Conservation (phyloP, 2,329 filamentous ascomycete species). For the Penicillium sp. region DNA sequence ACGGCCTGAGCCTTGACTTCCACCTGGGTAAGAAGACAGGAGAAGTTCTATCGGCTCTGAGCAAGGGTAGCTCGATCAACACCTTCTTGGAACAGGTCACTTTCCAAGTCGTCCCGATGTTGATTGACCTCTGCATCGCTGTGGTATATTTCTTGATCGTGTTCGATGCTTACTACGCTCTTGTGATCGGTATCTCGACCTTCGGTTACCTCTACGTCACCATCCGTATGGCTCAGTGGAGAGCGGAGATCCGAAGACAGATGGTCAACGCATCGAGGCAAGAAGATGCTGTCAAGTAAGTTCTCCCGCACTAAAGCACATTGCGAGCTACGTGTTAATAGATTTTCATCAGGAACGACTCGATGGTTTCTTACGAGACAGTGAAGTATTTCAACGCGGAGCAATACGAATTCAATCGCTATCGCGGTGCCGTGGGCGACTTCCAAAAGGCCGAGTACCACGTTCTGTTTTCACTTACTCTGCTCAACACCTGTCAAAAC, state of each 20-base stretch:
- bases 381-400: constrained; percentile 90
- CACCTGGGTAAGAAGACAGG: constrained; percentile 95
- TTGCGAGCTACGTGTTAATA: neutral
- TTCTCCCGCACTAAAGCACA: constrained; percentile 9
- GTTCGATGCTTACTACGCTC: constrained; percentile 86
- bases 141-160: constrained; percentile 74
- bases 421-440: constrained; percentile 65
- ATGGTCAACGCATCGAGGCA: constrained; percentile 95
- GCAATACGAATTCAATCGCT: constrained; percentile 72
- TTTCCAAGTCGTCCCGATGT: constrained; percentile 92
- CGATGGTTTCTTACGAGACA: constrained; percentile 96
- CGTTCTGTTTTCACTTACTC: constrained; percentile 71
- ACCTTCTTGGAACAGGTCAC: constrained; percentile 95
- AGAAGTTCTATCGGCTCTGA: constrained; percentile 90
- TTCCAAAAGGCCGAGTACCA: constrained; percentile 74
- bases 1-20: constrained; percentile 91
- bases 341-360: constrained; percentile 67
- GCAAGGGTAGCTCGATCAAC: constrained; percentile 95
- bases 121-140: constrained; percentile 82
- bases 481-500: constrained; percentile 79
- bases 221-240: constrained; percentile 90
- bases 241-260: constrained; percentile 82
- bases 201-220: constrained; percentile 97
- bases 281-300: constrained; percentile 88
- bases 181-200: constrained; percentile 84